These are phyloP conservation scores for Pisolithus thermaeus DNA, from an alignment of 1,284 basidiomycete genomes.

Conservation along the genomic window DNA sequence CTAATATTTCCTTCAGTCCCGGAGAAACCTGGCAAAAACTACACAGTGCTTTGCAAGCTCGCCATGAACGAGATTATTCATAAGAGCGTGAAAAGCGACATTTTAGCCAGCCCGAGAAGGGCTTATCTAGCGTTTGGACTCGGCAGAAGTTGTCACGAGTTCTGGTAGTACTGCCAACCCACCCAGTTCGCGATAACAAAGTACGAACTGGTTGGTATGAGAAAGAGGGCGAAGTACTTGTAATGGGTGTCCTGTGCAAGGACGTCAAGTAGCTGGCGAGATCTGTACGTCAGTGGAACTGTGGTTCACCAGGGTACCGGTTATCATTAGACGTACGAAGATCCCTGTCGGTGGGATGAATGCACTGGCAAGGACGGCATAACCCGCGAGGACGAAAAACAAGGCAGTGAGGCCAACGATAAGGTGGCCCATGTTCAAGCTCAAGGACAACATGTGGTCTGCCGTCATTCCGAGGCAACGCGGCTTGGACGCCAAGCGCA, in stretches of 20 bases:
- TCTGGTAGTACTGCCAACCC: conserved; percentile 91
- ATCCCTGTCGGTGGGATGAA: conserved; percentile 51
- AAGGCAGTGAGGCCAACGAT: conserved; percentile 42
- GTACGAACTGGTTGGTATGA: conserved; percentile 78
- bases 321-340: conserved; percentile 35
- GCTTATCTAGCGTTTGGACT: background rate
- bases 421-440: conserved; percentile 39
- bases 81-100: background rate
- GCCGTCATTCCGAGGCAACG: conserved; percentile 1
- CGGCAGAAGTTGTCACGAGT: conserved; percentile 45
- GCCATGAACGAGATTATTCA: too few relatives aligned
- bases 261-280: conserved; percentile 50
- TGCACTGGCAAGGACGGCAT: conserved; percentile 61
- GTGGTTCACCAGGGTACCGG: background rate
- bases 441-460: conserved; percentile 20
- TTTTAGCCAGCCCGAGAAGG: background rate
- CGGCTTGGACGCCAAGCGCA: background rate
- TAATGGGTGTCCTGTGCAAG: conserved; percentile 75
- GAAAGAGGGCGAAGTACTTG: conserved; percentile 78
- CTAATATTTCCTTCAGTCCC: background rate
- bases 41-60: too few relatives aligned
- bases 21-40: too few relatives aligned
- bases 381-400: conserved; percentile 55
- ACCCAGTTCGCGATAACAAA: conserved; percentile 97
- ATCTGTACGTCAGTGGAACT: conserved; percentile 9